phyloP scores from a whole-genome alignment of 2,329 filamentous ascomycete genomes.

The Alternaria rosae region DNA sequence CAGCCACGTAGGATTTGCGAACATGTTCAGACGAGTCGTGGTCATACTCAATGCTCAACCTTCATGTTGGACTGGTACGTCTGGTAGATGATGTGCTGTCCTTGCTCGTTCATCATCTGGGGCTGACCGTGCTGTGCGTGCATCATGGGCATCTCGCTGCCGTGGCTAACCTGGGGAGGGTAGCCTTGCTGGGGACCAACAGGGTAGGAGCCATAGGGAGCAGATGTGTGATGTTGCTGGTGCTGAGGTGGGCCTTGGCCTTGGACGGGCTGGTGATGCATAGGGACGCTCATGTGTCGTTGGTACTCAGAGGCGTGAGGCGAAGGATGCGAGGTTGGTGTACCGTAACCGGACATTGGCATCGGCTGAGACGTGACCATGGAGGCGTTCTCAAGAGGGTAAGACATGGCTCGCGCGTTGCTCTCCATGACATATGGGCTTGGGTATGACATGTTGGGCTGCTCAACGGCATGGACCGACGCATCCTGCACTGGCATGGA shows the following conservation, averaged over 20 bases:
- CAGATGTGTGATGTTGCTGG: slow-evolving; percentile 38
- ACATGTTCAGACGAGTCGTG: slow-evolving; percentile 9
- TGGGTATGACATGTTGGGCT: slow-evolving; percentile 41
- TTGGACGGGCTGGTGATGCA: slow-evolving; percentile 42
- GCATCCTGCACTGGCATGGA: slow-evolving; percentile 45
- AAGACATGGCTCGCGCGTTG: slow-evolving; percentile 50
- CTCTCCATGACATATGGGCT: slow-evolving; percentile 49
- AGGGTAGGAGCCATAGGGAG: slow-evolving; percentile 39
- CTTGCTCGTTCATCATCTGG: slow-evolving; percentile 50
- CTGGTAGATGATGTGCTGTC: slow-evolving; percentile 51
- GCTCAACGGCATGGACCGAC: slow-evolving; percentile 42
- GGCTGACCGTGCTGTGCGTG: slow-evolving; percentile 41
- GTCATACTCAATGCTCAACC: slow-evolving; percentile 44
- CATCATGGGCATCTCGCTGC: slow-evolving; percentile 50
- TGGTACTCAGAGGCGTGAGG: slow-evolving; percentile 49
- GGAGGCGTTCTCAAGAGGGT: slow-evolving; percentile 48
- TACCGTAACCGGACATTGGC: slow-evolving; percentile 48
- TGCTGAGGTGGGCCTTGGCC: slow-evolving; percentile 33
- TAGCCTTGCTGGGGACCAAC: slow-evolving; percentile 41
- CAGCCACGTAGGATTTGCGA: slow-evolving; percentile 14
- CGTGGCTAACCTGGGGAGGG: slow-evolving; percentile 45
- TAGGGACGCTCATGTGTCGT: slow-evolving; percentile 47
- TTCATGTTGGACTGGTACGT: slow-evolving; percentile 49
- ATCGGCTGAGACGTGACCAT: slow-evolving; percentile 48
- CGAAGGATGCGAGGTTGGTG: slow-evolving; percentile 47